Evolutionary conservation across 164 flowering plant species (phyloP).

Genomic region (Chloranthus sessilifolius): DNA sequence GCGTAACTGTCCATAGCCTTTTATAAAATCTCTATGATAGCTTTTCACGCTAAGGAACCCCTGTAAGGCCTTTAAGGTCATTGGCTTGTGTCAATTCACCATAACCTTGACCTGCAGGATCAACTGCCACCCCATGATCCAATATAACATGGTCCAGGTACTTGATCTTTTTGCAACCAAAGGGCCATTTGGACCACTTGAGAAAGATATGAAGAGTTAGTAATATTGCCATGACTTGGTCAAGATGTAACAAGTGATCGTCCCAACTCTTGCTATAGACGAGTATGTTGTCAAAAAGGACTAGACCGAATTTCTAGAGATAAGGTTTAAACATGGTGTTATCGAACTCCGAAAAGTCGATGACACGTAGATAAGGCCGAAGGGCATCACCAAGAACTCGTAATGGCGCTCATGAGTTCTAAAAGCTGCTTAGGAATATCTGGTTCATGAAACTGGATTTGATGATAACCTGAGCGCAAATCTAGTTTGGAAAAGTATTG

Average conservation of each 20-base stretch:
- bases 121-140: too few relatives aligned
- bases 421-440: background rate
- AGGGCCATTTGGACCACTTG: too few relatives aligned
- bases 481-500: conserved; percentile 1
- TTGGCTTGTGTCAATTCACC: too few relatives aligned
- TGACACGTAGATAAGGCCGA: background rate
- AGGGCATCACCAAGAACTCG: conserved; percentile 1
- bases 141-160: too few relatives aligned
- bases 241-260: conserved; percentile 4
- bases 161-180: too few relatives aligned
- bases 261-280: background rate
- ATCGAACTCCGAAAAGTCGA: background rate
- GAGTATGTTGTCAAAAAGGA: conserved; percentile 1
- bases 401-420: conserved; percentile 1
- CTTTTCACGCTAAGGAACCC: too few relatives aligned
- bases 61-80: too few relatives aligned
- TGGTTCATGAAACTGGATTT: background rate
- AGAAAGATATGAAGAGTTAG: too few relatives aligned
- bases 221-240: too few relatives aligned
- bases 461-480: background rate
- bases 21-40: too few relatives aligned
- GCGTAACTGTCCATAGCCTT: too few relatives aligned
- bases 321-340: background rate
- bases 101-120: too few relatives aligned
- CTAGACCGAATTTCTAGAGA: background rate